Base-by-base conservation (phyloP, 352 stramenopile genomes). In the Phytophthora podocarpi region DNA sequence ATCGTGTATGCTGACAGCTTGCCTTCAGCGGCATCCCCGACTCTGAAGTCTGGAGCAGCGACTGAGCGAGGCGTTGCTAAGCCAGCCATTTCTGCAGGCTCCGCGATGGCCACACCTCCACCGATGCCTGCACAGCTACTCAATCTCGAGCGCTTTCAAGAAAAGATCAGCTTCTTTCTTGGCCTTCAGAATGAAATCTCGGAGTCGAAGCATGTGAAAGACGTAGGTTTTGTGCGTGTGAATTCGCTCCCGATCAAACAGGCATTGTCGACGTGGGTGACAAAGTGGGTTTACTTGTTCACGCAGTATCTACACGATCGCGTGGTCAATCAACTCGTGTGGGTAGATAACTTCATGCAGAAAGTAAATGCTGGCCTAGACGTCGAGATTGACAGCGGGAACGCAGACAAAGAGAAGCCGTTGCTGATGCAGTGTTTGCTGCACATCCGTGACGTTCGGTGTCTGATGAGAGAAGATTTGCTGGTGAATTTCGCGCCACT, bases 241-340 rank as follows among this genome's bases (percentile, higher is more conserved):
- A 98, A 98, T 56, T 88, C 89, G 9, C 82, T 98, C 35, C 93
- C 92, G n/a, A 96, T 98, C 59, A 98, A 98, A 63, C 93, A 98
- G 46, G 91, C 93, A 15, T 75, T 98, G 24, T 90, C 82, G 2
- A 98, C 93, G 11, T 98, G 92, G 89, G 90, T 97, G 1, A 98
- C 92, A 5, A 98, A 98, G 46, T 98, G 94, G 94, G 93, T 97
- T 28, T 98, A 97, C 54, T 76, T 97, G 27, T 98, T 97, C 57
- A 98, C 92, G 4, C 87, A 97, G 56, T 97, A 95, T 59, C 69
- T 98, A 0, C 90, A 98, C 48, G 84, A 97, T 41, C 80, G 91
- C 36, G 87, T 98, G 2, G 77, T 93, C 21, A 86, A 82, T 39
- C 80, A 93, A 21, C 74, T 98, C 3, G 50, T 74, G 30, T 92